Conservation (phyloP, 1,284 basidiomycete species). For the Papiliotrema terrestris region DNA sequence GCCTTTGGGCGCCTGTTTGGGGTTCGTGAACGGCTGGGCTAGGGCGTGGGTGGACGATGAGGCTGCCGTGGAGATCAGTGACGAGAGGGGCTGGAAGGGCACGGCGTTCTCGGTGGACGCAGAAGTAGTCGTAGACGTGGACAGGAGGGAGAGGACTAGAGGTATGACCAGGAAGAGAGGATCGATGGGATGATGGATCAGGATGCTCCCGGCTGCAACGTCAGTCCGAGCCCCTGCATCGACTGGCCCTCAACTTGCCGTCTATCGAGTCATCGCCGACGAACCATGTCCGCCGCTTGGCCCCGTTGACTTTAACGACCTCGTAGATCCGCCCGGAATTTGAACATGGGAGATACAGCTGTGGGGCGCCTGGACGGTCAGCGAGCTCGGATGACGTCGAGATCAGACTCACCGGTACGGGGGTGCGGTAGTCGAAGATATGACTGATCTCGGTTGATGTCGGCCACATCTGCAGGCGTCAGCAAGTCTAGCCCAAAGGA, state of each 20-base stretch:
- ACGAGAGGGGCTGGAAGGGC: constrained; percentile 39
- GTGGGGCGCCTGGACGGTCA: constrained; percentile 21
- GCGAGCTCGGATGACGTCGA: neutral
- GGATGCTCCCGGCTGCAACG: constrained; percentile 30
- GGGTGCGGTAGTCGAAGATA: constrained; percentile 45
- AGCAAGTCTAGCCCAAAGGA: neutral
- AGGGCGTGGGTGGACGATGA: constrained; percentile 19
- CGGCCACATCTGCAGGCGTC: constrained; percentile 24
- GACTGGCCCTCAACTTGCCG: constrained; percentile 17
- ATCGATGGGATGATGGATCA: constrained; percentile 40
- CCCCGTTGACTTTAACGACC: constrained; percentile 31
- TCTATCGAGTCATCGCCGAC: constrained; percentile 35
- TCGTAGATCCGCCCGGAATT: constrained; percentile 25
- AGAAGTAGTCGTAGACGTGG: constrained; percentile 2
- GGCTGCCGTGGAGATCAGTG: constrained; percentile 31
- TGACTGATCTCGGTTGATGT: constrained; percentile 19
- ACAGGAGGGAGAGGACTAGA: constrained; percentile 25
- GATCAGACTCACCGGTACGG: constrained; percentile 31
- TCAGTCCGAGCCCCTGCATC: constrained; percentile 3
- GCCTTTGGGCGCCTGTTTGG: constrained; percentile 1
- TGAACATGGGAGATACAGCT: constrained; percentile 34
- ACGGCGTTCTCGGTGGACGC: neutral
- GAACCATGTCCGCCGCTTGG: constrained; percentile 41
- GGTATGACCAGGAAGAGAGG: constrained; percentile 42
- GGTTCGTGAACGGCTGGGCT: constrained; percentile 27